phyloP scores from a whole-genome alignment of 2,329 filamentous ascomycete species.

The Sphaerostilbella broomeana region DNA sequence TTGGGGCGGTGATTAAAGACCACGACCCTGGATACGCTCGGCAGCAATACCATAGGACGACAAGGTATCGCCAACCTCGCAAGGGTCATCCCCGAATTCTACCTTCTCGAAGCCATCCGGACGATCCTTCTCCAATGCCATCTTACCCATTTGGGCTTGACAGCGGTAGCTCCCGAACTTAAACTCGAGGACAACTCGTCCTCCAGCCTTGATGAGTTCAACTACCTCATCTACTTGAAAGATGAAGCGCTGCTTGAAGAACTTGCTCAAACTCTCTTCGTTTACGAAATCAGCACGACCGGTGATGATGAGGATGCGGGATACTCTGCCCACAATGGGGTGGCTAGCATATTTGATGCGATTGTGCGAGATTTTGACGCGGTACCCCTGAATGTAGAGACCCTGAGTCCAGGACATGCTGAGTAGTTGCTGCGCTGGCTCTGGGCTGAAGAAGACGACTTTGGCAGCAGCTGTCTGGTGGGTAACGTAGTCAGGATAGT shows the following conservation, averaged over 20 bases:
- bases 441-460: slow-evolving; percentile 41
- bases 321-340: slow-evolving; percentile 24
- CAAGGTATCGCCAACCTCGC: slow-evolving; percentile 29
- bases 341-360: slow-evolving; percentile 36
- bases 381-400: slow-evolving; percentile 31
- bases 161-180: slow-evolving; percentile 50
- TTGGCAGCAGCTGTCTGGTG: slow-evolving; percentile 40
- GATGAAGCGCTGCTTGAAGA: slow-evolving; percentile 37
- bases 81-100: slow-evolving; percentile 33
- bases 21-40: slow-evolving; percentile 27
- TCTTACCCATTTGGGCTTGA: slow-evolving; percentile 45
- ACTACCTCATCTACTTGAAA: slow-evolving; percentile 43
- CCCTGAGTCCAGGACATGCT: slow-evolving; percentile 21
- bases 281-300: slow-evolving; percentile 41
- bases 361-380: slow-evolving; percentile 39
- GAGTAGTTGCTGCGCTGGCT: slow-evolving; percentile 30
- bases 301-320: slow-evolving; percentile 45
- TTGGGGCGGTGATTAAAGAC: slow-evolving; percentile 17
- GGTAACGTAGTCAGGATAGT: slow-evolving; percentile 33
- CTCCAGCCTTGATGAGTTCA: slow-evolving; percentile 21
- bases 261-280: slow-evolving; percentile 28
- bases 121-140: slow-evolving; percentile 30
- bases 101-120: slow-evolving; percentile 31
- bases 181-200: slow-evolving; percentile 38
- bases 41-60: slow-evolving; percentile 27